These are phyloP conservation scores for Jackrogersella multiformis DNA, from an alignment of 495 filamentous ascomycete species.

Conservation along the genomic window DNA sequence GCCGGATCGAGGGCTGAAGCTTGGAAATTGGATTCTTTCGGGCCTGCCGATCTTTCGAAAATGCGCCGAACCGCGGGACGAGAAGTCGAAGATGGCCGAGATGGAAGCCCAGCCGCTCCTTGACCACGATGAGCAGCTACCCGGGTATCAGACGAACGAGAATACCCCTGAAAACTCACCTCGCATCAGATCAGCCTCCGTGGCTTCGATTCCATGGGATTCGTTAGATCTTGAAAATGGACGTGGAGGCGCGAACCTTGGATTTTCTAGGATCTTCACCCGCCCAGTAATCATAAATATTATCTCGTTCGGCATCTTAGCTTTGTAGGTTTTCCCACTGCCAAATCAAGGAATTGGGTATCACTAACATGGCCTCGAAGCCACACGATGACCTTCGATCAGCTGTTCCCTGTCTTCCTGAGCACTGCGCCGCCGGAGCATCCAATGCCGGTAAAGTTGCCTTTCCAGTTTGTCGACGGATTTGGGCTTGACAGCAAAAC, in stretches of 20 bases:
- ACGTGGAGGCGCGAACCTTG: constrained; percentile 32
- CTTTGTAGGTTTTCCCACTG: constrained; percentile 76
- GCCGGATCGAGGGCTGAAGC: constrained; percentile 77
- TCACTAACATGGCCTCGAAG: constrained; percentile 45
- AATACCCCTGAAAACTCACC: constrained; percentile 62
- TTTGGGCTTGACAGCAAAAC: constrained; percentile 81
- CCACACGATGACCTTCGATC: constrained; percentile 91
- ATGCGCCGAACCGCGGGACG: constrained; percentile 41
- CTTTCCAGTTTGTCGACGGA: constrained; percentile 89
- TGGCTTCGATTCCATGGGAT: constrained; percentile 43
- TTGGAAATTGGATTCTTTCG: constrained; percentile 76
- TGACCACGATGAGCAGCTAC: constrained; percentile 63
- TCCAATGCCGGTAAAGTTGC: constrained; percentile 59
- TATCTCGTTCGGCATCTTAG: constrained; percentile 88
- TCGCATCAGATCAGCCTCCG: constrained; percentile 48
- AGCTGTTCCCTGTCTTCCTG: constrained; percentile 90
- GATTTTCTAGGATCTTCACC: constrained; percentile 67
- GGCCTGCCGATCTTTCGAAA: constrained; percentile 52
- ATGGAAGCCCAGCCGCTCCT: constrained; percentile 64
- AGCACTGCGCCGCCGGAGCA: constrained; percentile 70
- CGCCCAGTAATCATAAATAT: constrained; percentile 84
- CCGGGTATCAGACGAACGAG: constrained; percentile 72
- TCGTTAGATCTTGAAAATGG: constrained; percentile 41
- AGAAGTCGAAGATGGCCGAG: constrained; percentile 43
- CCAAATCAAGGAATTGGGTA: background rate